phyloP scores from a whole-genome alignment of 805 yeast genomes.

The Saccharomycopsis selenospora region DNA sequence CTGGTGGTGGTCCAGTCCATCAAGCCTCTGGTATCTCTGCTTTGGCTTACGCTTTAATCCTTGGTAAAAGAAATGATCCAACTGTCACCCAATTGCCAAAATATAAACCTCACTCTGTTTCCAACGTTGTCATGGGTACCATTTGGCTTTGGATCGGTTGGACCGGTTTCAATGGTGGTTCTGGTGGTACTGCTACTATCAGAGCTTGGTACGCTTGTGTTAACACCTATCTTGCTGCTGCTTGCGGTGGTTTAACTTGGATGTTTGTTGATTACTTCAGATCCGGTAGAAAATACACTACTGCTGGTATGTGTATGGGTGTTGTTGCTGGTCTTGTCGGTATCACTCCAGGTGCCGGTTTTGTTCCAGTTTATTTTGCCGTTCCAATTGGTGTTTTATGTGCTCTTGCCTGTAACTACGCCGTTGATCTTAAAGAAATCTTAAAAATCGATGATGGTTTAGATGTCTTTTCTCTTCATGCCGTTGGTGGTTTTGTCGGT shows the following conservation, averaged over 20 bases:
- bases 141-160: slow-evolving; percentile 97
- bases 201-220: slow-evolving; percentile 92
- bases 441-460: slow-evolving; percentile 87
- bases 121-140: slow-evolving; percentile 87
- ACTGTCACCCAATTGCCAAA: slow-evolving; percentile 67
- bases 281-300: slow-evolving; percentile 84
- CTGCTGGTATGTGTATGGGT: slow-evolving; percentile 92
- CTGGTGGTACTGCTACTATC: slow-evolving; percentile 87
- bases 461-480: slow-evolving; percentile 91
- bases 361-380: slow-evolving; percentile 85
- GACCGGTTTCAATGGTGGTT: slow-evolving; percentile 99
- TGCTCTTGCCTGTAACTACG: slow-evolving; percentile 67
- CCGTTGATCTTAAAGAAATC: slow-evolving; percentile 69
- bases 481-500: slow-evolving; percentile 88
- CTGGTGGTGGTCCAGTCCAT: slow-evolving; percentile 99
- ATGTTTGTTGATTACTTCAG: slow-evolving; percentile 78
- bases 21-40: slow-evolving; percentile 93
- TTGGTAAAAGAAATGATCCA: slow-evolving; percentile 90
- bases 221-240: slow-evolving; percentile 91
- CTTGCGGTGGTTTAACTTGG: slow-evolving; percentile 91
- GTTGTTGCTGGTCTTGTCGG: slow-evolving; percentile 91
- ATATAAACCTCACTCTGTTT: slow-evolving; percentile 90
- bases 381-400: slow-evolving; percentile 69
- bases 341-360: slow-evolving; percentile 96
- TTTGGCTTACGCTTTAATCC: slow-evolving; percentile 80